phyloP scores from a whole-genome alignment of 2,329 filamentous ascomycete genomes.

The Epichloe gansuensis region DNA sequence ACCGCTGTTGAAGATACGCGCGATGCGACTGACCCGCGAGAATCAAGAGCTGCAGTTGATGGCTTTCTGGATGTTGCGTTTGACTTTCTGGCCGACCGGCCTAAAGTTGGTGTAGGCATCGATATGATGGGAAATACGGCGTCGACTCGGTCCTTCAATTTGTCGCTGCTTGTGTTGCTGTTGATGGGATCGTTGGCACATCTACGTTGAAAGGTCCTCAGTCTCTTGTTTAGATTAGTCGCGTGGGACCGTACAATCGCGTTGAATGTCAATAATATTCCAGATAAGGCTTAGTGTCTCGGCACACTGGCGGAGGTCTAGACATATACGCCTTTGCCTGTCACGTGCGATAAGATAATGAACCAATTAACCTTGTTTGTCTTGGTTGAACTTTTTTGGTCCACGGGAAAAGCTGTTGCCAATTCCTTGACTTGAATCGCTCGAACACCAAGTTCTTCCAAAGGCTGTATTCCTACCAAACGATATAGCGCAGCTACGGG shows the following conservation, averaged over 20 bases:
- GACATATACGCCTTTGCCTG: constrained; percentile 8
- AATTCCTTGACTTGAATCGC: not conserved
- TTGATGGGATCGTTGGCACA: not conserved
- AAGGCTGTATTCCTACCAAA: not conserved
- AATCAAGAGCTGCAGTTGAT: constrained; percentile 23
- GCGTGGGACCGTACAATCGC: constrained; percentile 12
- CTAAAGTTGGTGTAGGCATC: constrained; percentile 40
- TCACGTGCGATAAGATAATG: constrained; percentile 24
- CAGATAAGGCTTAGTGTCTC: constrained; percentile 16
- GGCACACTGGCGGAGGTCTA: not conserved
- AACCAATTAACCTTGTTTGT: not conserved
- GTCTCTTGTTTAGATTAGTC: constrained; percentile 16
- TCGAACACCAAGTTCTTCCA: not conserved
- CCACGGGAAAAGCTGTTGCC: not conserved
- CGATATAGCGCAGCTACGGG: not conserved
- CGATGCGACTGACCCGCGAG: constrained; percentile 34
- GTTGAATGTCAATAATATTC: constrained; percentile 22
- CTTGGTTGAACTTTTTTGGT: not conserved
- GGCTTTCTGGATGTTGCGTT: constrained; percentile 28
- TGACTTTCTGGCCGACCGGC: constrained; percentile 34
- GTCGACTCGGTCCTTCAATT: not conserved
- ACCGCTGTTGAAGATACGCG: constrained; percentile 44
- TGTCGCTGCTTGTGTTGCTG: not conserved
- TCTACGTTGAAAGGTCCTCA: not conserved
- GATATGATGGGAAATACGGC: constrained; percentile 1